Conservation (phyloP, 2,329 filamentous ascomycete species). For the Epicoccum sorghinum region DNA sequence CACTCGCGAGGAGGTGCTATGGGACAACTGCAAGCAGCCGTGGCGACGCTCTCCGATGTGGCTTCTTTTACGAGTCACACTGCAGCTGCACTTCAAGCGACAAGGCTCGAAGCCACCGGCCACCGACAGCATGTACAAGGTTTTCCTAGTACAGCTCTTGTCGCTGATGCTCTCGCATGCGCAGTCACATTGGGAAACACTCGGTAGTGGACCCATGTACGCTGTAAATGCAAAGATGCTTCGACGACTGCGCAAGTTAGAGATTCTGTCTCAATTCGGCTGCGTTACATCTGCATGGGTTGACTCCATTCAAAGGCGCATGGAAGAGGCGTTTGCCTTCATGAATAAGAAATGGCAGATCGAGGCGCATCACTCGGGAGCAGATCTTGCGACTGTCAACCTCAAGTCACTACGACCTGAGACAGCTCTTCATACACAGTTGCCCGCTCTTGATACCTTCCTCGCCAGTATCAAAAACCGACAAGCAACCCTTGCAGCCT, state of each 20-base stretch:
- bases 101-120: conserved; percentile 13
- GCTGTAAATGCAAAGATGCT: conserved; percentile 28
- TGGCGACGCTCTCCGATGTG: conserved; percentile 63
- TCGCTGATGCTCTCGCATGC: conserved; percentile 46
- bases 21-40: conserved; percentile 44
- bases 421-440: conserved; percentile 23
- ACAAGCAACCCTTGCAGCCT: background rate
- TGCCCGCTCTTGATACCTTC: conserved; percentile 27
- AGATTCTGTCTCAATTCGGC: conserved; percentile 13
- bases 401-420: conserved; percentile 19
- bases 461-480: conserved; percentile 17
- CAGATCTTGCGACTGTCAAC: conserved; percentile 5
- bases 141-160: conserved; percentile 58
- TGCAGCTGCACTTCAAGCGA: conserved; percentile 51
- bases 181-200: background rate
- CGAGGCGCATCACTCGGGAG: background rate
- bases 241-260: conserved; percentile 32
- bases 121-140: conserved; percentile 53
- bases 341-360: conserved; percentile 22
- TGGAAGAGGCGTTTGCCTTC: conserved; percentile 13
- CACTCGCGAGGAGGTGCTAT: conserved; percentile 62
- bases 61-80: conserved; percentile 60
- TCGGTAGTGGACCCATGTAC: conserved; percentile 22
- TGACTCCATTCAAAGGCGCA: background rate
- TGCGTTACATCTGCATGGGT: conserved; percentile 13